These are phyloP conservation scores for Rugiboletus extremiorientalis DNA, from an alignment of 1,284 basidiomycete species.

Conservation along the genomic window DNA sequence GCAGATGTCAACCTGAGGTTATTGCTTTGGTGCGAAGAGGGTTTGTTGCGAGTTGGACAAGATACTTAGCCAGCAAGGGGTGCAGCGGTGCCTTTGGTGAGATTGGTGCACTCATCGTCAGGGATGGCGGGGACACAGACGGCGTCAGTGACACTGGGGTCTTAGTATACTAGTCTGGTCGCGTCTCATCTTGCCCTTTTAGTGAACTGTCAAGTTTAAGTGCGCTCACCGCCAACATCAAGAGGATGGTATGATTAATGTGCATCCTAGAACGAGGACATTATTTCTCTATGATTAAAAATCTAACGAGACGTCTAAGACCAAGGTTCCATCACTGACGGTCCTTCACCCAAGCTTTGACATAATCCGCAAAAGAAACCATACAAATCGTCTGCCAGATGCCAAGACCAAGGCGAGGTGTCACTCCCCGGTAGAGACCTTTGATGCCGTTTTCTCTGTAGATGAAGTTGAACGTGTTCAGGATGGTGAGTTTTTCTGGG, in stretches of 20 bases:
- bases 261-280: conserved; percentile 13
- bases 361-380: conserved; percentile 96
- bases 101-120: conserved; percentile 35
- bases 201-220: too few species aligned
- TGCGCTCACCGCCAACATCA: conserved; percentile 3
- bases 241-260: conserved; percentile 16
- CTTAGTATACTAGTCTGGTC: too few species aligned
- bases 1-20: conserved; percentile 53
- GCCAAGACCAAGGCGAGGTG: conserved; percentile 94
- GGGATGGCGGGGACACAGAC: not conserved
- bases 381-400: conserved; percentile 98
- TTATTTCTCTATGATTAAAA: conserved; percentile 21
- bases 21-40: conserved; percentile 76
- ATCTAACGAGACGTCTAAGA: not conserved
- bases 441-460: conserved; percentile 97
- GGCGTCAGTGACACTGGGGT: not conserved
- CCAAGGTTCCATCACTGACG: conserved; percentile 19
- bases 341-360: conserved; percentile 72
- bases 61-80: conserved; percentile 63
- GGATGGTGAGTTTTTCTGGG: conserved; percentile 87
- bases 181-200: not conserved
- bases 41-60: conserved; percentile 58
- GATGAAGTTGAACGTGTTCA: conserved; percentile 89
- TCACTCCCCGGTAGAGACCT: conserved; percentile 96
- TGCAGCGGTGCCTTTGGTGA: conserved; percentile 36